Evolutionary conservation across 164 flowering plant genomes (phyloP).

Genomic region (Akebia trifoliata): DNA sequence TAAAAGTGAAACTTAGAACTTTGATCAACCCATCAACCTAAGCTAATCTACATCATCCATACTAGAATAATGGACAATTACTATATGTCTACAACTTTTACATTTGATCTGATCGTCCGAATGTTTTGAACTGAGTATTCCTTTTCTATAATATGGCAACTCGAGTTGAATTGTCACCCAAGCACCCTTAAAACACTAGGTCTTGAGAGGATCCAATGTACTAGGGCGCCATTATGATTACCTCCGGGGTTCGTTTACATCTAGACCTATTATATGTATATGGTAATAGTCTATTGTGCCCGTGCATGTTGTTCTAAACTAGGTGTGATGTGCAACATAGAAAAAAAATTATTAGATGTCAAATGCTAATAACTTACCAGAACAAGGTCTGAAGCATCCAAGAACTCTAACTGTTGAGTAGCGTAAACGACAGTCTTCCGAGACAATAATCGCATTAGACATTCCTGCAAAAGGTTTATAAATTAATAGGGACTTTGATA

Average conservation of each 20-base stretch:
- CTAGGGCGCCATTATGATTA: not conserved
- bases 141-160: no score
- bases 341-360: no score
- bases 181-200: no score
- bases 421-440: conserved; percentile 67
- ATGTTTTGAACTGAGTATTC: no score
- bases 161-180: no score
- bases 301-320: not conserved
- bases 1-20: not conserved
- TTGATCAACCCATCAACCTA: not conserved
- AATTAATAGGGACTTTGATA: not conserved
- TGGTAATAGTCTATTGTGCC: not conserved
- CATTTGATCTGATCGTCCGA: no score
- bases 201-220: no score
- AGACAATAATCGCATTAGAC: conserved; percentile 47
- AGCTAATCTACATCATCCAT: not conserved
- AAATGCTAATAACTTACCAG: conserved; percentile 37
- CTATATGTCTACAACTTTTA: no score
- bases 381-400: conserved; percentile 69
- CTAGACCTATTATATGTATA: not conserved
- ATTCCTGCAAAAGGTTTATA: conserved; percentile 45
- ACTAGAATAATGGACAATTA: no score
- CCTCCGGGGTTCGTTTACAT: not conserved
- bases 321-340: not conserved
- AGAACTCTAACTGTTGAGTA: conserved; percentile 82